Evolutionary conservation across 2,329 filamentous ascomycete genomes (phyloP).

Genomic region (Penicillium rolfsii): DNA sequence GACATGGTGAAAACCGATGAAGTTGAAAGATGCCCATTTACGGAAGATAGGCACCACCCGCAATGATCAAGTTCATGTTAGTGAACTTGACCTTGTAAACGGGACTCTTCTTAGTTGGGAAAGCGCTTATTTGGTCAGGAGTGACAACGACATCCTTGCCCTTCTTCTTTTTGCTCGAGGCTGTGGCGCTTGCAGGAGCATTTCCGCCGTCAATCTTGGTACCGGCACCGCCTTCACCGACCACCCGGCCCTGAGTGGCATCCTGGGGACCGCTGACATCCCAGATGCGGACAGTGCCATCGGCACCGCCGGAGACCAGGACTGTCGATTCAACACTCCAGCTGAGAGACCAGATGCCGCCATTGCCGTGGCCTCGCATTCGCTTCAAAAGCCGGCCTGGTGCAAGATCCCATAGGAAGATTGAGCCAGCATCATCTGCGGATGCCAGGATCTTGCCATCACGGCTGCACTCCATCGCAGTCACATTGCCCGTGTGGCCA

Average conservation of each 20-base stretch:
- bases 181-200: constrained; percentile 53
- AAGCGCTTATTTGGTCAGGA: constrained; percentile 91
- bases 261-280: constrained; percentile 75
- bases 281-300: constrained; percentile 93
- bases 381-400: constrained; percentile 85
- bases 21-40: constrained; percentile 21
- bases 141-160: constrained; percentile 88
- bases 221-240: constrained; percentile 53
- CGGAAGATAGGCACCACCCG: constrained; percentile 72
- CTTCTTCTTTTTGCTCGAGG: constrained; percentile 63
- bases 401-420: constrained; percentile 92
- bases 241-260: constrained; percentile 57
- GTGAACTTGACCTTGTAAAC: constrained; percentile 94
- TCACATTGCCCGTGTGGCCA: constrained; percentile 86
- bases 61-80: constrained; percentile 89
- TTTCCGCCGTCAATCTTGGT: constrained; percentile 57
- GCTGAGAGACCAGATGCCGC: constrained; percentile 88
- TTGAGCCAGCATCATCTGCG: constrained; percentile 84
- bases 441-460: constrained; percentile 91
- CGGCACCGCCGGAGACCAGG: constrained; percentile 85
- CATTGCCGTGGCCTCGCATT: constrained; percentile 90
- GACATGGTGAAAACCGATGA: not conserved
- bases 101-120: constrained; percentile 93
- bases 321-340: constrained; percentile 93
- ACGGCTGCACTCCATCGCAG: constrained; percentile 79